Evolutionary conservation across 2,329 filamentous ascomycete species (phyloP).

Genomic region (Mollisia scopiformis): DNA sequence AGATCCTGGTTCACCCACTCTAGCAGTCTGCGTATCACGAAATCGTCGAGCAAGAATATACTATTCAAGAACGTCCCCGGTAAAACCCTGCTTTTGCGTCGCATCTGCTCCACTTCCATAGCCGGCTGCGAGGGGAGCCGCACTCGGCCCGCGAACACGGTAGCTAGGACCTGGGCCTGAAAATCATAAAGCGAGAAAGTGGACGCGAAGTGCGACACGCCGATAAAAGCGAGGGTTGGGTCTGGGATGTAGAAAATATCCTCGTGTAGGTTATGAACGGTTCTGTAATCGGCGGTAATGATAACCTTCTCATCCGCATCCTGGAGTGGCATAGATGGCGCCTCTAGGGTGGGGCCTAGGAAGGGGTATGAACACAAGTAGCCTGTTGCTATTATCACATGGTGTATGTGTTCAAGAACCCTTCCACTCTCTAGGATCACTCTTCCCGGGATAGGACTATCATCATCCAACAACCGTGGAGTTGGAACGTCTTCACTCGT

Average conservation of each 20-base stretch:
- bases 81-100: constrained; percentile 41
- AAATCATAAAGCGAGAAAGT: constrained; percentile 53
- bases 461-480: too few species aligned
- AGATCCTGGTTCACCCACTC: constrained; percentile 11
- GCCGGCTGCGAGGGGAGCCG: constrained; percentile 38
- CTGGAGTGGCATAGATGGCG: constrained; percentile 40
- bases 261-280: constrained; percentile 50
- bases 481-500: too few species aligned
- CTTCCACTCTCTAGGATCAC: constrained; percentile 55
- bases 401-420: constrained; percentile 56
- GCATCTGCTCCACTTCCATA: constrained; percentile 45
- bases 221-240: constrained; percentile 46
- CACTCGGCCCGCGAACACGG: constrained; percentile 41
- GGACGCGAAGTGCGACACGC: constrained; percentile 48
- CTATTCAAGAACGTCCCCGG: constrained; percentile 33
- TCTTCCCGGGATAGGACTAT: constrained; percentile 48
- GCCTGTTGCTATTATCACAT: constrained; percentile 66
- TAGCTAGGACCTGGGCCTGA: constrained; percentile 47
- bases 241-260: constrained; percentile 54
- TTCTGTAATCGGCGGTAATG: constrained; percentile 48
- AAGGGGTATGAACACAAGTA: constrained; percentile 71
- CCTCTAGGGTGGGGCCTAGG: constrained; percentile 50
- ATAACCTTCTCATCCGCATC: constrained; percentile 55
- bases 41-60: constrained; percentile 36
- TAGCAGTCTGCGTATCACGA: constrained; percentile 33